Percentiles rank a stretch among this genome's conserved stretches.
These are phyloP conservation scores for Rauvolfia tetraphylla DNA, from an alignment of 257 asterid genomes.

Conservation along the genomic window DNA sequence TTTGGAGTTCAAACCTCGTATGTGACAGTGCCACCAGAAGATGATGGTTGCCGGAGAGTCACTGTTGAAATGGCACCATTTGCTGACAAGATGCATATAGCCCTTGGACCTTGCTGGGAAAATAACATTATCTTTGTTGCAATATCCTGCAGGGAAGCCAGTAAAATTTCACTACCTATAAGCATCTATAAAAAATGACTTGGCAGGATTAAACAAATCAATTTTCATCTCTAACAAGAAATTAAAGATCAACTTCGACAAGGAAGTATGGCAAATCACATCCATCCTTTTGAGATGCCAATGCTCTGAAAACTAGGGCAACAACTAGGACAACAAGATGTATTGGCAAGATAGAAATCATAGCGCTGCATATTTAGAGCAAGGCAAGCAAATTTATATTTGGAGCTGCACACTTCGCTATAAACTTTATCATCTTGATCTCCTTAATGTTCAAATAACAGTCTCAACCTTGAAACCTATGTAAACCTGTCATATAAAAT, in stretches of 20 bases:
- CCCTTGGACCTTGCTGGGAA: conserved; percentile 56
- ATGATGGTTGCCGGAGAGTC: conserved; percentile 49
- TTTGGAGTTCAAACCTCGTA: conserved; percentile 55
- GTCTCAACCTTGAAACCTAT: background rate
- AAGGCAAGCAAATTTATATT: too few relatives aligned
- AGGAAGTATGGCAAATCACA: background rate
- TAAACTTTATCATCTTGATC: background rate
- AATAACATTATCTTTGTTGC: conserved; percentile 58
- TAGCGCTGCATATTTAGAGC: too few relatives aligned
- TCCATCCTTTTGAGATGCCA: background rate
- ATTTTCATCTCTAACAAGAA: background rate
- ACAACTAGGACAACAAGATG: background rate
- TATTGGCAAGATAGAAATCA: background rate
- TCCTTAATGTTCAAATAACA: background rate
- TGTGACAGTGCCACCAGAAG: conserved; percentile 71
- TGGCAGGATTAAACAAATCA: background rate
- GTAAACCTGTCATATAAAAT: background rate
- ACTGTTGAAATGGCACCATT: conserved; percentile 70
- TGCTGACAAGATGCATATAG: conserved; percentile 65
- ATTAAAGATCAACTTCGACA: background rate
- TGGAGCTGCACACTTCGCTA: too few relatives aligned
- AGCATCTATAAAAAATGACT: background rate
- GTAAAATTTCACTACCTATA: background rate
- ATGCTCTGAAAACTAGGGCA: background rate
- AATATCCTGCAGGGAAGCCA: conserved; percentile 54